These are phyloP conservation scores for Tylopilus intermedius DNA, from an alignment of 768 basidiomycete species.

Conservation along the genomic window DNA sequence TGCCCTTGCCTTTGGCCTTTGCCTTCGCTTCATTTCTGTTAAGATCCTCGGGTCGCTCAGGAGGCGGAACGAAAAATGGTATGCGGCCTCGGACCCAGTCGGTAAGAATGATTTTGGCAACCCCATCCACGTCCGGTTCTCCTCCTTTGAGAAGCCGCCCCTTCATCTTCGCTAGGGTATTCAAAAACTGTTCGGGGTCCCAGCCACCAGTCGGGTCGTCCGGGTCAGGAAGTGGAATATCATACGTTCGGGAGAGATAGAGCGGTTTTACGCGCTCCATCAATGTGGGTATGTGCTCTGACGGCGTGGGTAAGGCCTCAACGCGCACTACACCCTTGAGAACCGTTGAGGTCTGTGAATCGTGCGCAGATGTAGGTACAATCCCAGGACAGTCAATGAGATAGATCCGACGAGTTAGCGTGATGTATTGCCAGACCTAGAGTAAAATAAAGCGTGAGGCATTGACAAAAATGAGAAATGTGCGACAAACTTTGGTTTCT, in stretches of 20 bases:
- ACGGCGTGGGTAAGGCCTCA: constrained; percentile 88
- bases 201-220: constrained; percentile 50
- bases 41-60: constrained; percentile 70
- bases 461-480: background rate
- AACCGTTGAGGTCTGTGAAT: constrained; percentile 85
- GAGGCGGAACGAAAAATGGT: constrained; percentile 92
- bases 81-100: constrained; percentile 98
- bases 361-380: constrained; percentile 88
- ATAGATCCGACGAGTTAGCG: constrained; percentile 91
- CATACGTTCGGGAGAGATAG: constrained; percentile 85
- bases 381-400: constrained; percentile 99
- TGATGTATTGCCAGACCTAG: constrained; percentile 98
- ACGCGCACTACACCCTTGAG: constrained; percentile 96
- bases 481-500: constrained; percentile 72
- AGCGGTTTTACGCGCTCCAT: constrained; percentile 90
- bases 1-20: constrained; percentile 51
- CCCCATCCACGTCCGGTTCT: constrained; percentile 87
- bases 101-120: constrained; percentile 90
- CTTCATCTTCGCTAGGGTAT: constrained; percentile 82
- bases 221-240: constrained; percentile 57
- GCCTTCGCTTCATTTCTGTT: constrained; percentile 51
- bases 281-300: constrained; percentile 84
- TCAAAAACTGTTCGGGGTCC: constrained; percentile 76
- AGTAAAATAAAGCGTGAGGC: background rate
- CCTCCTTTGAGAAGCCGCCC: constrained; percentile 91